Conservation (phyloP, 139 green algal species). For the Micromonas commoda region DNA sequence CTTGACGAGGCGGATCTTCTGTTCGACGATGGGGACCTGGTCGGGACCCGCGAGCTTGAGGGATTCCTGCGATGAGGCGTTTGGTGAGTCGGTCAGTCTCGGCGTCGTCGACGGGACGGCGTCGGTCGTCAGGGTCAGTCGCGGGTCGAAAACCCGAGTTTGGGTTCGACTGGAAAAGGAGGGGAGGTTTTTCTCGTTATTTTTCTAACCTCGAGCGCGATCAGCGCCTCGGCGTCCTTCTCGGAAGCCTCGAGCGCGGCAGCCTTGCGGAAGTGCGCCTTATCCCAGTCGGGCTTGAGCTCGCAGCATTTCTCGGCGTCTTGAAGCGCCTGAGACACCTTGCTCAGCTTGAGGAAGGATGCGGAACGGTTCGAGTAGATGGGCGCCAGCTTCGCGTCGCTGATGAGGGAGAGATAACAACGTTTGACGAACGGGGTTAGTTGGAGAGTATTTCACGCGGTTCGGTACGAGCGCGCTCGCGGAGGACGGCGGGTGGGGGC, state of each 20-base stretch:
- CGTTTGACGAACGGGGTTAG: not conserved
- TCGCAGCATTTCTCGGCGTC: constrained; percentile 68
- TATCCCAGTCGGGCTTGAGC: constrained; percentile 75
- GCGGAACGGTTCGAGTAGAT: constrained; percentile 75
- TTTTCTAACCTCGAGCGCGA: not conserved
- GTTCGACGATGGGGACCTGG: not conserved
- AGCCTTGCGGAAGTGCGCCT: constrained; percentile 41
- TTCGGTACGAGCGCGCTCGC: no score
- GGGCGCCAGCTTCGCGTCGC: constrained; percentile 58
- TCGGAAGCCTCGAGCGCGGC: not conserved
- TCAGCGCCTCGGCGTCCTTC: not conserved
- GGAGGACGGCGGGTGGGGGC: no score
- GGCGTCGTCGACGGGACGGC: no score
- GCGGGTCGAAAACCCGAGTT: no score
- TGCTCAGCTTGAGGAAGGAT: constrained; percentile 79
- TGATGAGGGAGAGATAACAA: not conserved
- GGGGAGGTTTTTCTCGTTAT: no score
- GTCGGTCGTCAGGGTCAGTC: no score
- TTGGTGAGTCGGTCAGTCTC: no score
- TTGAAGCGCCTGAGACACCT: constrained; percentile 73
- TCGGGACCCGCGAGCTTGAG: no score
- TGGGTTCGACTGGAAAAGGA: no score
- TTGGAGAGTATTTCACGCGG: no score
- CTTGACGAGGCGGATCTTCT: not conserved
- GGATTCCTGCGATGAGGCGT: no score